phyloP scores from a whole-genome alignment of 208 protist species.

The Hexamita inflata region DNA sequence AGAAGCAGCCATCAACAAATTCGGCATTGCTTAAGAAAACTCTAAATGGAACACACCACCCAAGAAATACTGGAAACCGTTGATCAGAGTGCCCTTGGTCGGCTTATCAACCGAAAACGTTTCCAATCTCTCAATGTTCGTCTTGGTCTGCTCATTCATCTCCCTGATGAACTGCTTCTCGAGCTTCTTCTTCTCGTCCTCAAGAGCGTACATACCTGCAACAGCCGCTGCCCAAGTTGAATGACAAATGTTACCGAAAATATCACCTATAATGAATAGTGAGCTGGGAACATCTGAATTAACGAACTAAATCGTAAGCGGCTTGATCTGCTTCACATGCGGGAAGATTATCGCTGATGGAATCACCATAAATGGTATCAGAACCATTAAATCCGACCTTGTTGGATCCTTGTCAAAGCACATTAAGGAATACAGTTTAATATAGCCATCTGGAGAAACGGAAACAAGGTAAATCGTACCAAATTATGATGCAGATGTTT shows the following conservation, averaged over 20 bases:
- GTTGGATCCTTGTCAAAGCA: slow-evolving; percentile 19
- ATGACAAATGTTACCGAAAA: not conserved
- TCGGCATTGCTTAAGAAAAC: not conserved
- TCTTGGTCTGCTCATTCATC: no score
- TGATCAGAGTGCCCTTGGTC: slow-evolving; percentile 3
- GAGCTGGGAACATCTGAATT: not conserved
- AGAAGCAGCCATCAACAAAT: not conserved
- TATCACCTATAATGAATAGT: slow-evolving; percentile 9
- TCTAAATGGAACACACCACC: slow-evolving; percentile 11
- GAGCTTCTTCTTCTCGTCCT: not conserved
- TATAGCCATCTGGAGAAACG: slow-evolving; percentile 17
- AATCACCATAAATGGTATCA: not conserved
- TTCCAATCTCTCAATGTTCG: no score
- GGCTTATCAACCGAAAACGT: no score
- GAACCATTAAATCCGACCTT: slow-evolving; percentile 9
- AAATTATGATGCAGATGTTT: not conserved
- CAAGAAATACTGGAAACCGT: not conserved
- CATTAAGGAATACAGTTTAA: slow-evolving; percentile 2
- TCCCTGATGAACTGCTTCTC: not conserved
- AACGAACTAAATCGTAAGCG: not conserved
- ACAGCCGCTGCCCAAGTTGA: slow-evolving; percentile 19
- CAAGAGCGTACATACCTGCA: not conserved
- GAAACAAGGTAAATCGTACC: slow-evolving; percentile 5
- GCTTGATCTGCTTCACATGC: not conserved
- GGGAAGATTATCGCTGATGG: not conserved